Base-by-base conservation (phyloP, 2,329 filamentous ascomycete species). In the Aspergillus pseudoterreus region DNA sequence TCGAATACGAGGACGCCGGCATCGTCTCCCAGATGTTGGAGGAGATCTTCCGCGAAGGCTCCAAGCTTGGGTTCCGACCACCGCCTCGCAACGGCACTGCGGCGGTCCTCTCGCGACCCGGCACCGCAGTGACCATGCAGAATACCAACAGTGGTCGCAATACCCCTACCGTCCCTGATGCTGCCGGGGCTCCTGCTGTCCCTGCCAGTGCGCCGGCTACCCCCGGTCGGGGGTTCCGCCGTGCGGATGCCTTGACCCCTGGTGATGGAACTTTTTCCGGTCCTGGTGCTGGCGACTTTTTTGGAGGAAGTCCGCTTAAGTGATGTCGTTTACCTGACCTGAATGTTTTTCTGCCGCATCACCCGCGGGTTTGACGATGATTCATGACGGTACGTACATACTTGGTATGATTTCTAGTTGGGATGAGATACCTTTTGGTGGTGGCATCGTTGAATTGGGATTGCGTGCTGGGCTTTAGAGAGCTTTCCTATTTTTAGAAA, bases 1-100 rank as follows among this genome's bases (percentile, higher is more conserved):
- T 90, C 57, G 92, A 97, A 72, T 97, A 89, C 63, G 78, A 87
- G 47, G 90, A 95, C 59, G 90, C 90, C 0, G 92, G 92, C 0
- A 84, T 95, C 4, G 75, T 95, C 47, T 86, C 94, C 62, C 78
- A 83, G 33, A 94, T 94, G 76, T 79, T 97, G 44, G 85, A 91
- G 65, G 90, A 95, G 62, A 90, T 97, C 6, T 96, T 96, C 71
- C 78, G 70, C 63, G 82, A 77, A 75, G 88, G 72, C 54, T 80
- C 73, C 60, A 83, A 78, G 63, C 80, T 71, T 63, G 78, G 78
- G 32, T 85, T 81, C 67, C 80, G 80, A 53, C 79, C 81, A 4
- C 82, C 82, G 10, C 67, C 71, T 39, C 69, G 72, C 33, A 71
- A 70, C 30, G 66, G 63, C 19, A 60, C 58, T 6, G 54, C 59